phyloP scores from a whole-genome alignment of 805 yeast species.

The Jamesozyma jinghongensis region DNA sequence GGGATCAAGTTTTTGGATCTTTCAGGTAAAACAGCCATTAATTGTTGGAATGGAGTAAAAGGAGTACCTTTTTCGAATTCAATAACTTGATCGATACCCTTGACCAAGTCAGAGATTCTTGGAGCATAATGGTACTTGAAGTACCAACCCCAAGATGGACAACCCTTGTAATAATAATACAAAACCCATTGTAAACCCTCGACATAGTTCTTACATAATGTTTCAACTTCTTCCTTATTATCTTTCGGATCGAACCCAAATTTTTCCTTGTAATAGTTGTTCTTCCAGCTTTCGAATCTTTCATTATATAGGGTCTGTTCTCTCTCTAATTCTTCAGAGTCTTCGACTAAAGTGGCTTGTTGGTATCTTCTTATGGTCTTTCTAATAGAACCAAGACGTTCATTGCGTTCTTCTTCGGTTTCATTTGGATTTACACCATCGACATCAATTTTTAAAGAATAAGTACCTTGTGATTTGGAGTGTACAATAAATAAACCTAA shows the following conservation, averaged over 20 bases:
- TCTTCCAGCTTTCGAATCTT: conserved; percentile 77
- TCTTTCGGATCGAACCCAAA: conserved; percentile 41
- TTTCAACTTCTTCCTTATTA: conserved; percentile 55
- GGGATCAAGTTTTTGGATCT: conserved; percentile 80
- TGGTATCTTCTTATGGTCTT: conserved; percentile 56
- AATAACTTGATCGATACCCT: conserved; percentile 59
- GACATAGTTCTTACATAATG: conserved; percentile 67
- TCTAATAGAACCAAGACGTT: conserved; percentile 43
- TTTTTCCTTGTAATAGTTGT: conserved; percentile 75
- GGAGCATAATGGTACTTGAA: conserved; percentile 88
- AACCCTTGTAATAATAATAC: conserved; percentile 80
- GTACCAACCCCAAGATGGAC: conserved; percentile 95
- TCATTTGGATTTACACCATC: conserved; percentile 68
- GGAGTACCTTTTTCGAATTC: conserved; percentile 66
- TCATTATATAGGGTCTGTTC: conserved; percentile 58
- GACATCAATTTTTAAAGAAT: conserved; percentile 54
- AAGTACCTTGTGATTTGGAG: conserved; percentile 46
- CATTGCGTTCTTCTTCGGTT: conserved; percentile 53
- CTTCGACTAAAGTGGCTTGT: conserved; percentile 49
- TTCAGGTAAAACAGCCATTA: conserved; percentile 96
- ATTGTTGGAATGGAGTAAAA: conserved; percentile 86
- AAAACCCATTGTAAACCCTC: conserved; percentile 98
- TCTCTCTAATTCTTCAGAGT: conserved; percentile 39
- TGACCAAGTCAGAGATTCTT: conserved; percentile 74
- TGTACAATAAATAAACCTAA: conserved; percentile 59